Percentiles rank a stretch among this genome's conserved stretches.
These are phyloP conservation scores for Coniochaeta prunicola DNA, from an alignment of 2,329 filamentous ascomycete genomes.

Conservation along the genomic window DNA sequence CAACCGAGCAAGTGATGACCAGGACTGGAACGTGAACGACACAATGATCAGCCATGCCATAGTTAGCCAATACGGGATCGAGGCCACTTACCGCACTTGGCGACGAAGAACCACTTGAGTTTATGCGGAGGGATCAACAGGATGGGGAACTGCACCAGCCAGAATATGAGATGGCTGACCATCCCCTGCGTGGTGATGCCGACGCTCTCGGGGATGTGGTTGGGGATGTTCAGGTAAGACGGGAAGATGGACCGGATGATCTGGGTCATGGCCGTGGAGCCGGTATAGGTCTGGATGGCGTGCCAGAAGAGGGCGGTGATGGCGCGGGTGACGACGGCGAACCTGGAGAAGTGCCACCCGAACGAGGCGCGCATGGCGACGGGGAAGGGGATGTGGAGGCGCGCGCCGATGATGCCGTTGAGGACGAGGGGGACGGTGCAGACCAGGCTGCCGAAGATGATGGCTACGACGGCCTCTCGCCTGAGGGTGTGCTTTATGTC, in stretches of 20 bases:
- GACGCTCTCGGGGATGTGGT: slow-evolving; percentile 27
- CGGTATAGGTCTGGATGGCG: slow-evolving; percentile 20
- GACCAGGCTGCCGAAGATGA: slow-evolving; percentile 16
- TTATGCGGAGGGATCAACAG: slow-evolving; percentile 19
- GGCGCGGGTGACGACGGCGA: slow-evolving; percentile 24
- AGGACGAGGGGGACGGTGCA: slow-evolving; percentile 16
- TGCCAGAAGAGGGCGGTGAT: slow-evolving; percentile 30
- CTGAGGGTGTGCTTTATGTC: neutral
- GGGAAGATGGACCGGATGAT: slow-evolving; percentile 32
- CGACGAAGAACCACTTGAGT: slow-evolving; percentile 19
- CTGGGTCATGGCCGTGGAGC: slow-evolving; percentile 10
- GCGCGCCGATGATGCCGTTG: slow-evolving; percentile 18
- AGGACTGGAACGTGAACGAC: slow-evolving; percentile 11
- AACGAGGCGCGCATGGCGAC: slow-evolving; percentile 27
- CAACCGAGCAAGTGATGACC: slow-evolving; percentile 7
- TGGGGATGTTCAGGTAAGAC: slow-evolving; percentile 29
- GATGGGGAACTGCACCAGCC: slow-evolving; percentile 14
- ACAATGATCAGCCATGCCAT: neutral
- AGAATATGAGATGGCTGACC: slow-evolving; percentile 18
- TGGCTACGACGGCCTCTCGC: slow-evolving; percentile 16
- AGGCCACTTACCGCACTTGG: slow-evolving; percentile 11
- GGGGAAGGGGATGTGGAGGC: slow-evolving; percentile 29
- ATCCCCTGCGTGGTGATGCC: slow-evolving; percentile 26
- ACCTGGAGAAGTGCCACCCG: slow-evolving; percentile 26
- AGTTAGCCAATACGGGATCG: neutral